Percentiles rank a stretch among this genome's conserved stretches.
These are phyloP conservation scores for Pseudopithomyces maydicus DNA, from an alignment of 2,329 filamentous ascomycete genomes.

Conservation along the genomic window DNA sequence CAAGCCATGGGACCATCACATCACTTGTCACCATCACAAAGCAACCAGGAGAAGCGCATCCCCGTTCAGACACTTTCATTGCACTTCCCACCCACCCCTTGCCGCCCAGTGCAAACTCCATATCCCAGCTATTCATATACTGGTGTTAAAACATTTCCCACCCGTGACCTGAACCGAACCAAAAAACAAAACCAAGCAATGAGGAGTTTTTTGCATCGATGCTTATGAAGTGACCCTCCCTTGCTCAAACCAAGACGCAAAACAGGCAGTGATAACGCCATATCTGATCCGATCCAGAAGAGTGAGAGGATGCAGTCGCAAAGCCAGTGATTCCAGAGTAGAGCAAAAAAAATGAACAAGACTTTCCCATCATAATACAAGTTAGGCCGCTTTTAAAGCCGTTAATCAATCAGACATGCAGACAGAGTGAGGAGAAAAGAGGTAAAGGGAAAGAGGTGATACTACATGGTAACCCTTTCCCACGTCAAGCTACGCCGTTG, in stretches of 20 bases:
- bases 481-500: slow-evolving; percentile 1
- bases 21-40: neutral
- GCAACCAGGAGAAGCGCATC: neutral
- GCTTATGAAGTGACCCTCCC: slow-evolving; percentile 10
- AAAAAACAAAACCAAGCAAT: slow-evolving; percentile 1
- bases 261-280: slow-evolving; percentile 5
- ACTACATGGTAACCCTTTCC: slow-evolving; percentile 31
- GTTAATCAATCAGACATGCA: slow-evolving; percentile 25
- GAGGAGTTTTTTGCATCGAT: slow-evolving; percentile 8
- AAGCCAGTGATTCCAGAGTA: slow-evolving; percentile 24
- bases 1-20: neutral
- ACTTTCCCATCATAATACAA: slow-evolving; percentile 38
- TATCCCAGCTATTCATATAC: slow-evolving; percentile 19
- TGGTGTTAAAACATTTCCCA: slow-evolving; percentile 25
- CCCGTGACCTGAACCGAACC: slow-evolving; percentile 25
- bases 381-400: slow-evolving; percentile 24
- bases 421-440: slow-evolving; percentile 8
- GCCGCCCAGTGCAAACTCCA: slow-evolving; percentile 4
- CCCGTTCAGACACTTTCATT: slow-evolving; percentile 4
- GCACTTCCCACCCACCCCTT: neutral
- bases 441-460: slow-evolving; percentile 19
- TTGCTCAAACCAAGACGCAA: slow-evolving; percentile 1
- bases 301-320: slow-evolving; percentile 39
- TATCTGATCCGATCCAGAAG: slow-evolving; percentile 17
- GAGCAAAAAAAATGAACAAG: slow-evolving; percentile 23